phyloP scores from a whole-genome alignment of 2,329 filamentous ascomycete species.

The Daldinia sp. region DNA sequence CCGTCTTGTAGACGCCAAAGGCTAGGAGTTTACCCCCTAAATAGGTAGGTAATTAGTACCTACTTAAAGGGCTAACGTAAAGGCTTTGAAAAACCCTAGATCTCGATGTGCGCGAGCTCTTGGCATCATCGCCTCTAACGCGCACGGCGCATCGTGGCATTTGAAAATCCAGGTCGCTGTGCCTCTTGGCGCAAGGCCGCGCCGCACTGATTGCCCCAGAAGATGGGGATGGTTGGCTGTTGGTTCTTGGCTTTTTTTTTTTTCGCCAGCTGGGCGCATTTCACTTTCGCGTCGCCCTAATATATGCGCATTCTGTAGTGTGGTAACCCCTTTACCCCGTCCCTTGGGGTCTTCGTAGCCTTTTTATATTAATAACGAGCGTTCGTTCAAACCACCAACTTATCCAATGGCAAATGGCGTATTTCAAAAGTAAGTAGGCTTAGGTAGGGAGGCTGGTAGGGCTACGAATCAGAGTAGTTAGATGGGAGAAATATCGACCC shows the following conservation, averaged over 20 bases:
- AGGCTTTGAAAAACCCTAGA: slow-evolving; percentile 1
- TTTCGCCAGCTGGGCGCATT: slow-evolving; percentile 11
- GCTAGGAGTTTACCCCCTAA: not conserved
- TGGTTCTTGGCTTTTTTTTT: slow-evolving; percentile 10
- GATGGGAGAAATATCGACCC: slow-evolving; percentile 1
- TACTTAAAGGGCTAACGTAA: not conserved
- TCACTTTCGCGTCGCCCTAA: not conserved
- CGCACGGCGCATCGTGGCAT: slow-evolving; percentile 19
- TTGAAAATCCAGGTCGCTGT: slow-evolving; percentile 10
- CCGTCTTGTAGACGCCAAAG: not conserved
- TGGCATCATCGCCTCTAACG: slow-evolving; percentile 12
- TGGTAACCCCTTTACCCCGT: not conserved
- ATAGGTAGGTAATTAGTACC: too few species aligned
- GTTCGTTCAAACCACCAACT: not conserved
- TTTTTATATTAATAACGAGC: not conserved
- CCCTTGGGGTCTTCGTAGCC: not conserved
- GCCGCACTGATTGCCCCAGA: slow-evolving; percentile 8
- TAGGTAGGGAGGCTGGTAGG: not conserved
- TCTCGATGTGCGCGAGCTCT: slow-evolving; percentile 5
- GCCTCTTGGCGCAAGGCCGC: slow-evolving; percentile 17
- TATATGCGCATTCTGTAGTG: not conserved
- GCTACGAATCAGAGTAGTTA: not conserved
- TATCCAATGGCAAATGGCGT: not conserved
- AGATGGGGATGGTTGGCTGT: not conserved
- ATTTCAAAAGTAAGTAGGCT: not conserved